phyloP scores from a whole-genome alignment of 257 asterid genomes.

The Voacanga thouarsii region DNA sequence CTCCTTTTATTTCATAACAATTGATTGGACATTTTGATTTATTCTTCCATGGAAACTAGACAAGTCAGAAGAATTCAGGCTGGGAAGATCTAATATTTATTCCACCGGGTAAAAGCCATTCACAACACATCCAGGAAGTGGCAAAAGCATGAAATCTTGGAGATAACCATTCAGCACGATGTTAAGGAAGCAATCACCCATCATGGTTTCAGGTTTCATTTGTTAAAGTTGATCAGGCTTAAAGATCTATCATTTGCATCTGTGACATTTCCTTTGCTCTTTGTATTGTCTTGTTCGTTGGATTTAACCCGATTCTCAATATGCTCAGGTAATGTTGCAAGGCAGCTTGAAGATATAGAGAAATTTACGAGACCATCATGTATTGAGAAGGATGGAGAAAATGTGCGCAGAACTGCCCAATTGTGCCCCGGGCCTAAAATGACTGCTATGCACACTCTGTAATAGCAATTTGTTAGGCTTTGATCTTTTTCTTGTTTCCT shows the following conservation, averaged over 20 bases:
- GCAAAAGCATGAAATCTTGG: slow-evolving; percentile 37
- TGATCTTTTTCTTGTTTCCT: too few species aligned
- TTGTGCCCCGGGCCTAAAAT: neutral
- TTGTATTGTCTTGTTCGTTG: neutral
- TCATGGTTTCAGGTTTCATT: neutral
- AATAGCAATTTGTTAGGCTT: neutral
- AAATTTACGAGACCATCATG: neutral
- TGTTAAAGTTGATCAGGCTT: slow-evolving; percentile 7
- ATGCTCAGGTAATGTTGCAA: slow-evolving; percentile 18
- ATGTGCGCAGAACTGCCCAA: neutral
- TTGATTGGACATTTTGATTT: neutral
- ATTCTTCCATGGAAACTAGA: slow-evolving; percentile 37
- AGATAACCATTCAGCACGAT: neutral
- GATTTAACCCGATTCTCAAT: neutral
- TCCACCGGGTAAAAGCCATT: slow-evolving; percentile 93
- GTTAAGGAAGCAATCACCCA: neutral
- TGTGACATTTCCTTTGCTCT: neutral
- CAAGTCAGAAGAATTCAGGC: slow-evolving; percentile 63
- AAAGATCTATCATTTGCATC: neutral
- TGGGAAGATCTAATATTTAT: slow-evolving; percentile 94
- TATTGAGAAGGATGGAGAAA: neutral
- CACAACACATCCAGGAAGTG: slow-evolving; percentile 81
- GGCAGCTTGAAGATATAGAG: slow-evolving; percentile 12
- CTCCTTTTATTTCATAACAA: neutral
- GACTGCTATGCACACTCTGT: neutral